These are phyloP conservation scores for Sclerotinia trifoliorum DNA, from an alignment of 2,329 filamentous ascomycete species.

Conservation along the genomic window DNA sequence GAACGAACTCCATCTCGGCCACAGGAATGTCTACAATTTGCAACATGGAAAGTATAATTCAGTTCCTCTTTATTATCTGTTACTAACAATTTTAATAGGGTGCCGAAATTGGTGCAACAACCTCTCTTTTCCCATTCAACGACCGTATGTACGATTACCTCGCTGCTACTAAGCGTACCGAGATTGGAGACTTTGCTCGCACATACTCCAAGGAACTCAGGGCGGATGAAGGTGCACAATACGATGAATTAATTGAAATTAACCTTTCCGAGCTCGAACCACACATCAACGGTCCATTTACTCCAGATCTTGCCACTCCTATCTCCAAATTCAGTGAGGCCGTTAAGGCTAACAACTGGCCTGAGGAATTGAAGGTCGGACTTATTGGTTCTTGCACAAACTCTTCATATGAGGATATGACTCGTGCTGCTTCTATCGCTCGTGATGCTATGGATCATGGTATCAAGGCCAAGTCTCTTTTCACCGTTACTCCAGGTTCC, in stretches of 20 bases:
- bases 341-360: constrained; percentile 93
- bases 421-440: constrained; percentile 85
- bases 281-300: constrained; percentile 98
- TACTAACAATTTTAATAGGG: constrained; percentile 28
- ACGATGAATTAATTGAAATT: constrained; percentile 94
- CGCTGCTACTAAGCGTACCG: constrained; percentile 80
- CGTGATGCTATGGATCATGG: constrained; percentile 89
- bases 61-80: background rate
- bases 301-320: constrained; percentile 93
- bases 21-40: constrained; percentile 86
- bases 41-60: constrained; percentile 52
- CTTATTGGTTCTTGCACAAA: constrained; percentile 99
- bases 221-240: constrained; percentile 87
- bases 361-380: constrained; percentile 92
- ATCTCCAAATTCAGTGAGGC: constrained; percentile 97
- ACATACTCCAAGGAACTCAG: constrained; percentile 80
- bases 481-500: constrained; percentile 93
- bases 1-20: constrained; percentile 69
- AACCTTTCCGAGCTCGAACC: constrained; percentile 94
- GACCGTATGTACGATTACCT: constrained; percentile 98
- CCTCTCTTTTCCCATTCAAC: constrained; percentile 96
- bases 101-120: constrained; percentile 80
- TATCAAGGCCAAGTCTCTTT: constrained; percentile 87
- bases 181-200: constrained; percentile 88
- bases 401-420: constrained; percentile 84